Percentiles rank a stretch among this genome's conserved stretches.
phyloP scores from a whole-genome alignment of 257 asterid genomes.

The Solanum chilense region DNA sequence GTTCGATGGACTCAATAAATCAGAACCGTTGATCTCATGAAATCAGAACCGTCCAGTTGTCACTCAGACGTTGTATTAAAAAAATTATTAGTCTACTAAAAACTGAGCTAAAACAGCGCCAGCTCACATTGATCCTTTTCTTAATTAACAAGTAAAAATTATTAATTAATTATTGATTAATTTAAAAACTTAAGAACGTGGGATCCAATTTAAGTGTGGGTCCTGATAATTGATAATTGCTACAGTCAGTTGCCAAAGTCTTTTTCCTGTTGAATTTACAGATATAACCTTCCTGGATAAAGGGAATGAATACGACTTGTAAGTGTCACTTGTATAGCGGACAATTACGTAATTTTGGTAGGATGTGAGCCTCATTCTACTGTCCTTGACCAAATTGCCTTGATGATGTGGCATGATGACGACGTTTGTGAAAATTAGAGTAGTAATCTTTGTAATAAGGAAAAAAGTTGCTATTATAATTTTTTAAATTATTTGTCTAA shows the following conservation, averaged over 20 bases:
- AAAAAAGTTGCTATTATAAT: background rate
- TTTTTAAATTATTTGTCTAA: no score
- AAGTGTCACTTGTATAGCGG: background rate
- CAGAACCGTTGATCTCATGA: background rate
- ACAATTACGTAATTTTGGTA: background rate
- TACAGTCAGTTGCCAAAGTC: background rate
- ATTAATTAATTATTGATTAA: background rate
- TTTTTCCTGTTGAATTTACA: background rate
- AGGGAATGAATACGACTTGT: background rate
- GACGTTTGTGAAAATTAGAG: background rate
- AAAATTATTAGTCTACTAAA: background rate
- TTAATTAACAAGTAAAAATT: background rate
- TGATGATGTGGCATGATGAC: background rate
- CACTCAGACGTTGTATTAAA: background rate
- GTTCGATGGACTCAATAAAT: background rate
- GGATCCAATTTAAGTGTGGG: background rate
- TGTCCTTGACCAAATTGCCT: background rate
- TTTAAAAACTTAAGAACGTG: background rate
- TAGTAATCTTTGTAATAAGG: no score
- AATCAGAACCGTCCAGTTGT: background rate
- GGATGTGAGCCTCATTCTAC: background rate
- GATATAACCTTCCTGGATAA: background rate
- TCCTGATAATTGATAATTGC: background rate
- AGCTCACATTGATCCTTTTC: background rate
- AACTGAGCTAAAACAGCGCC: background rate